Percentiles rank a stretch among this genome's conserved stretches.
These are phyloP conservation scores for Phialemonium atrogriseum DNA, from an alignment of 2,329 filamentous ascomycete genomes.

Conservation along the genomic window DNA sequence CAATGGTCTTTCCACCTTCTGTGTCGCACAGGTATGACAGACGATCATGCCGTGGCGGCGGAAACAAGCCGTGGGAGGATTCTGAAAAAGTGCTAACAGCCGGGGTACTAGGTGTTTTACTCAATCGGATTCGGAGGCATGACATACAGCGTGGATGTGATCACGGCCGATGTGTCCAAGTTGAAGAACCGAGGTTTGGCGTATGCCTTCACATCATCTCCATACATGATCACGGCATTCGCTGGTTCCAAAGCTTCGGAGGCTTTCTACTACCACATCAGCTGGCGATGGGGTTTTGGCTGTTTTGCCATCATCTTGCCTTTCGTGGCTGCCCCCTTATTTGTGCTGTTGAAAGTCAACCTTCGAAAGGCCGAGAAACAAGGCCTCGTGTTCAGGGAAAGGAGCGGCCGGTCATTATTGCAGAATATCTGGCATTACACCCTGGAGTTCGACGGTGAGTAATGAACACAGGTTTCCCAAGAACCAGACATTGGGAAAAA, in stretches of 20 bases:
- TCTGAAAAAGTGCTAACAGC: constrained; percentile 20
- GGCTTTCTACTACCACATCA: constrained; percentile 38
- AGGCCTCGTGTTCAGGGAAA: constrained; percentile 30
- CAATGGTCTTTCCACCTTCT: constrained; percentile 41
- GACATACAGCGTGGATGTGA: constrained; percentile 52
- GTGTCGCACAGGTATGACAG: constrained; percentile 28
- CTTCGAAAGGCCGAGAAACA: constrained; percentile 46
- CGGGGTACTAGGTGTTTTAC: constrained; percentile 47
- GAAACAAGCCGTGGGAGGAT: too few species aligned
- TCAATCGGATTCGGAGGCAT: constrained; percentile 50
- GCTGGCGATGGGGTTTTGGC: constrained; percentile 57
- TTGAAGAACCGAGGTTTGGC: constrained; percentile 57
- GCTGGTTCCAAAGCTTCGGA: constrained; percentile 47
- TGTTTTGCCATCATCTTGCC: constrained; percentile 52
- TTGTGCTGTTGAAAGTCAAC: constrained; percentile 47
- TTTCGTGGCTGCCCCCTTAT: constrained; percentile 47
- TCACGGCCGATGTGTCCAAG: constrained; percentile 56
- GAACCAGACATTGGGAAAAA: too few species aligned
- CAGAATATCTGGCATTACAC: constrained; percentile 42
- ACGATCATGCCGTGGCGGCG: too few species aligned
- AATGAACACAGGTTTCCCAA: too few species aligned
- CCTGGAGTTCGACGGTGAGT: constrained; percentile 53
- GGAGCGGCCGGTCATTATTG: constrained; percentile 32
- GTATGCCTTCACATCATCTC: constrained; percentile 52
- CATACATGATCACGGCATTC: constrained; percentile 56